Evolutionary conservation across 1,139 yeast genomes (phyloP).

Genomic region (Pichia sp.): DNA sequence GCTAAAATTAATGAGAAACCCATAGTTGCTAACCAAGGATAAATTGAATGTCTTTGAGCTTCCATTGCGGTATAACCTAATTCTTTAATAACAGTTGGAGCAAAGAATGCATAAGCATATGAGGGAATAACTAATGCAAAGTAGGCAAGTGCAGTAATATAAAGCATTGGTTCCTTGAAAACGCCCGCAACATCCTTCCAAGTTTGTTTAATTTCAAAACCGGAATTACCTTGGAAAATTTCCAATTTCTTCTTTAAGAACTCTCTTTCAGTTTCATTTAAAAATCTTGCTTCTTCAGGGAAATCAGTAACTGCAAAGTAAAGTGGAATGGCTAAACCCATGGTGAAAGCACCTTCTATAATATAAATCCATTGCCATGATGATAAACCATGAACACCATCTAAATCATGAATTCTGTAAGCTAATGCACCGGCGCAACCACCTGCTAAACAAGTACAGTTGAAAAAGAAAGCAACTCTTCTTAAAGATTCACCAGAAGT

Average conservation of each 20-base stretch:
- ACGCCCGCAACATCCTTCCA: slow-evolving; percentile 37
- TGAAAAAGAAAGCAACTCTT: slow-evolving; percentile 61
- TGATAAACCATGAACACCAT: slow-evolving; percentile 42
- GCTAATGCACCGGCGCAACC: slow-evolving; percentile 81
- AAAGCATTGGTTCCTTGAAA: slow-evolving; percentile 48
- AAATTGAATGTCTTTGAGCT: slow-evolving; percentile 64
- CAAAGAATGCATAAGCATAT: slow-evolving; percentile 67
- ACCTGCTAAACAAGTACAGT: slow-evolving; percentile 70
- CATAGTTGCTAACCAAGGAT: slow-evolving; percentile 69
- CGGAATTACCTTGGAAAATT: slow-evolving; percentile 49
- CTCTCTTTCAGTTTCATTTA: slow-evolving; percentile 40
- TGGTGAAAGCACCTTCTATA: slow-evolving; percentile 67
- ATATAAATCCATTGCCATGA: slow-evolving; percentile 75
- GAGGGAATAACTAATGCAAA: slow-evolving; percentile 62
- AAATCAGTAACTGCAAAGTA: slow-evolving; percentile 67
- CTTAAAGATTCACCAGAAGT: slow-evolving; percentile 62
- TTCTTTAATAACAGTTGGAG: slow-evolving; percentile 57
- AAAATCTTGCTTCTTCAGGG: slow-evolving; percentile 56
- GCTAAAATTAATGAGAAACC: slow-evolving; percentile 46
- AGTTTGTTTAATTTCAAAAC: slow-evolving; percentile 44
- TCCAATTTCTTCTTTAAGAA: slow-evolving; percentile 52
- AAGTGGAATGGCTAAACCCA: slow-evolving; percentile 53
- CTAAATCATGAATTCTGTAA: slow-evolving; percentile 48
- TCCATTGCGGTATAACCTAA: slow-evolving; percentile 54
- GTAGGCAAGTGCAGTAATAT: slow-evolving; percentile 54